phyloP scores from a whole-genome alignment of 768 basidiomycete species.

The Obba rivulosa region DNA sequence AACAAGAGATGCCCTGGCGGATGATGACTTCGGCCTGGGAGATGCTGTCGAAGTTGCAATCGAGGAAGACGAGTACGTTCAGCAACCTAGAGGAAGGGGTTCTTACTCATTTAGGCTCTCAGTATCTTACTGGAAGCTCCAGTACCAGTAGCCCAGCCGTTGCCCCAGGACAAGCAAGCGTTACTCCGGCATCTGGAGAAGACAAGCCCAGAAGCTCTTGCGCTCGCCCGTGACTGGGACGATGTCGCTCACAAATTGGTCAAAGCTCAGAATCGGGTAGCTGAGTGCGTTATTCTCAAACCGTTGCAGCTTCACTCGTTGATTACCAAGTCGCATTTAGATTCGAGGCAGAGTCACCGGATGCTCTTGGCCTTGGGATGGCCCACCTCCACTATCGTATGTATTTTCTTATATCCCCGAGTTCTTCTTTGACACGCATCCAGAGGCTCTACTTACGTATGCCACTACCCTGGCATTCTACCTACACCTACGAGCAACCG shows the following conservation, averaged over 20 bases:
- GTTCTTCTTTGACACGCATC: not conserved
- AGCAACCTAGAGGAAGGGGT: too few species aligned
- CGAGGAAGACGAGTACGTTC: constrained; percentile 25
- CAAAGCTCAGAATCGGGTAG: constrained; percentile 47
- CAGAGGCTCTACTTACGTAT: constrained; percentile 89
- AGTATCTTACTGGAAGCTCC: constrained; percentile 37
- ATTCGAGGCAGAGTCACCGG: constrained; percentile 39
- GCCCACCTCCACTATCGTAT: constrained; percentile 85
- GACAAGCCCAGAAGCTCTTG: constrained; percentile 71
- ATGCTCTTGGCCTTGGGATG: constrained; percentile 62
- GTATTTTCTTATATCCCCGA: constrained; percentile 25
- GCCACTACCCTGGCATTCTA: constrained; percentile 90
- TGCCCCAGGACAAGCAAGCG: constrained; percentile 53
- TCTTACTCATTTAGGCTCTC: constrained; percentile 1
- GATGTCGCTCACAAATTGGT: constrained; percentile 54
- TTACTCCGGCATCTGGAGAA: constrained; percentile 67
- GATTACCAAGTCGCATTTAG: constrained; percentile 33
- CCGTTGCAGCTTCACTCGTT: not conserved
- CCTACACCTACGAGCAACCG: constrained; percentile 72
- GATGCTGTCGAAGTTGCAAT: constrained; percentile 42
- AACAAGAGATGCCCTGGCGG: constrained; percentile 60
- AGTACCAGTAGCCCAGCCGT: constrained; percentile 28
- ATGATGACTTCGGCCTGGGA: constrained; percentile 81
- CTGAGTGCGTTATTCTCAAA: constrained; percentile 35
- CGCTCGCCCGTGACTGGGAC: constrained; percentile 81